Conservation (phyloP, 306 rosid species). For the Vicia villosa region DNA sequence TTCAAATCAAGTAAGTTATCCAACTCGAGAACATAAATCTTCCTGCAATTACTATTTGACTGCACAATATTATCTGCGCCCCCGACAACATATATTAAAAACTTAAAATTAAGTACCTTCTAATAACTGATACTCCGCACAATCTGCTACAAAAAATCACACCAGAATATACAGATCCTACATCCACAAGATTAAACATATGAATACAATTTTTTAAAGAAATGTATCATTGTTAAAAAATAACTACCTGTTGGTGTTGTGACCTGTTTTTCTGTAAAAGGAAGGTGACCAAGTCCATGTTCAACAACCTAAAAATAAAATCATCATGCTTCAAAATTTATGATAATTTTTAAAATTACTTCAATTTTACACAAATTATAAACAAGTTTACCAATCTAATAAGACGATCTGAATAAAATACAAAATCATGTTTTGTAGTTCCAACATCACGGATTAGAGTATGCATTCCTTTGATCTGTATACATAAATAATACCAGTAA, state of each 20-base stretch:
- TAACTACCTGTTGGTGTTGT: constrained; percentile 80
- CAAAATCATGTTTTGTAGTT: constrained; percentile 83
- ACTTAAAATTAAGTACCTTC: constrained; percentile 59
- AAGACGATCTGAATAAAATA: constrained; percentile 76
- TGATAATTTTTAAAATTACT: background rate
- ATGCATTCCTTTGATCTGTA: constrained; percentile 87
- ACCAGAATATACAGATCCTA: constrained; percentile 83
- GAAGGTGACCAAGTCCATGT: constrained; percentile 89
- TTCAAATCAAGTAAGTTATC: too few relatives aligned
- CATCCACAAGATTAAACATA: background rate
- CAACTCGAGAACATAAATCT: too few relatives aligned
- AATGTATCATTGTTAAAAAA: too few relatives aligned
- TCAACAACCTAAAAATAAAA: constrained; percentile 70
- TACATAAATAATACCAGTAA: background rate
- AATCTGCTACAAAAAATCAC: constrained; percentile 81
- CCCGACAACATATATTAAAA: background rate
- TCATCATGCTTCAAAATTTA: constrained; percentile 19
- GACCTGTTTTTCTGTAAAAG: constrained; percentile 84
- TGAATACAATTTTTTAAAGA: background rate
- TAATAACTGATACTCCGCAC: constrained; percentile 81
- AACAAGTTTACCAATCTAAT: constrained; percentile 66
- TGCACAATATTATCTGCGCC: too few relatives aligned
- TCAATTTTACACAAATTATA: background rate
- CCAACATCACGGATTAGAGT: constrained; percentile 81
- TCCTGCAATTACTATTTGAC: too few relatives aligned